A percentile compares a stretch with the other conserved stretches of the same genome.
Conservation (phyloP, 140 eudicot genomes). For the Flaveria floridana region DNA sequence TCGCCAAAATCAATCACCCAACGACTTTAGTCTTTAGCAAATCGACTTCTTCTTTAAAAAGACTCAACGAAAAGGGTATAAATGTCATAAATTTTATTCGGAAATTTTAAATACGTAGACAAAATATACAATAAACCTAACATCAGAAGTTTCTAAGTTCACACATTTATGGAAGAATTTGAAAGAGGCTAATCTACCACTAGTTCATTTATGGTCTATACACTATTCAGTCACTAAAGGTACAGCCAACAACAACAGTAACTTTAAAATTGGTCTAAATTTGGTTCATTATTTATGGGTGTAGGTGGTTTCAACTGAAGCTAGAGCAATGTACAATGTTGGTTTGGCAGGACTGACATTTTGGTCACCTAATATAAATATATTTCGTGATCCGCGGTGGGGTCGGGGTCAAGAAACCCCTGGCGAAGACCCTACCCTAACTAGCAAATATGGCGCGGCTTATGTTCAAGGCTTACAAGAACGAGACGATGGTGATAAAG, state of each 20-base stretch:
- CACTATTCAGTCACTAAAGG: conserved; percentile 6
- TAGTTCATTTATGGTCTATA: conserved; percentile 31
- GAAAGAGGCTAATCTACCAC: conserved; percentile 19
- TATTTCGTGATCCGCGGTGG: conserved; percentile 94
- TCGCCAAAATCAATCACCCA: too few relatives aligned
- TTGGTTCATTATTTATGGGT: conserved; percentile 25
- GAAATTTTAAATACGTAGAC: not conserved
- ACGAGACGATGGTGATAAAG: conserved; percentile 59
- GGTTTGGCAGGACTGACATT: conserved; percentile 86
- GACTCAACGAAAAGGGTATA: not conserved
- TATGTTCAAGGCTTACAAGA: conserved; percentile 83
- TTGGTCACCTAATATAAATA: conserved; percentile 92
- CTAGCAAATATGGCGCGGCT: conserved; percentile 63
- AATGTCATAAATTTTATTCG: not conserved
- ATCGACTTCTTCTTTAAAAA: not conserved
- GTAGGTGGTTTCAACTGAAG: conserved; percentile 88
- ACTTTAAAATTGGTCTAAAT: conserved; percentile 27
- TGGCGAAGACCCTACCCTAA: conserved; percentile 85
- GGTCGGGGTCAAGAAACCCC: conserved; percentile 97
- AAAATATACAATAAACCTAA: conserved; percentile 21
- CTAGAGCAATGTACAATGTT: conserved; percentile 95
- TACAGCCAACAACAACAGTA: conserved; percentile 20
- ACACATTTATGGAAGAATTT: not conserved
- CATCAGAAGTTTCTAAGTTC: conserved; percentile 22
- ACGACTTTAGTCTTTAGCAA: too few relatives aligned